A percentile compares a stretch with the other conserved stretches of the same genome.
phyloP scores from a whole-genome alignment of 202 grass and related monocot genomes.

The Setaria italica region DNA sequence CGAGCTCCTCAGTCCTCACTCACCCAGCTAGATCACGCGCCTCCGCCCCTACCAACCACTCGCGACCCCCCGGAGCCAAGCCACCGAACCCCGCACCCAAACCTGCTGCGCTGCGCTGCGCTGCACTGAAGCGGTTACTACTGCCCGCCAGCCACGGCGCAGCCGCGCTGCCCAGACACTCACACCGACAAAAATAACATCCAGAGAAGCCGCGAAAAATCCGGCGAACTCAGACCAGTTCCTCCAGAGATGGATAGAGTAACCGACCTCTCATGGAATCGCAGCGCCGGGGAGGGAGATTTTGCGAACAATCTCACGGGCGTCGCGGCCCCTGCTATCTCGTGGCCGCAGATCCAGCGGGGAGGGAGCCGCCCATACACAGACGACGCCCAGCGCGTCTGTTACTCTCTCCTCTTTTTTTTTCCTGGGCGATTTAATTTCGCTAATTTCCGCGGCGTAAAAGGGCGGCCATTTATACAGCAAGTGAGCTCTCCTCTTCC shows the following conservation, averaged over 20 bases:
- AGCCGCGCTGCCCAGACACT: neutral
- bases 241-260: neutral
- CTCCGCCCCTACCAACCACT: neutral
- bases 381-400: slow-evolving; percentile 11
- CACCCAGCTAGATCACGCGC: slow-evolving; percentile 26
- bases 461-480: slow-evolving; percentile 37
- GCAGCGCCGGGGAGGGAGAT: slow-evolving; percentile 4
- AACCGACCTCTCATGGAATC: slow-evolving; percentile 51
- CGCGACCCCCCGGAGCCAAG: neutral
- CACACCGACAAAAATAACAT: neutral
- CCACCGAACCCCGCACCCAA: slow-evolving; percentile 1
- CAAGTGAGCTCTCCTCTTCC: slow-evolving; percentile 34
- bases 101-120: neutral
- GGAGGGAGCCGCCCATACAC: slow-evolving; percentile 44
- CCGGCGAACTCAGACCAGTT: neutral
- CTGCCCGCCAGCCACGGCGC: neutral
- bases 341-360: slow-evolving; percentile 52
- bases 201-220: neutral
- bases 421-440: slow-evolving; percentile 28
- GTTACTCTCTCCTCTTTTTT: slow-evolving; percentile 18
- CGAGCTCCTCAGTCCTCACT: neutral
- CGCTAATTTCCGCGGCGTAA: slow-evolving; percentile 41
- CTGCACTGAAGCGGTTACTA: slow-evolving; percentile 21
- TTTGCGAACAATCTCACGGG: slow-evolving; percentile 22
- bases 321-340: neutral